Conservation (phyloP, 148 eudicot genomes). For the Oxyria digyna region DNA sequence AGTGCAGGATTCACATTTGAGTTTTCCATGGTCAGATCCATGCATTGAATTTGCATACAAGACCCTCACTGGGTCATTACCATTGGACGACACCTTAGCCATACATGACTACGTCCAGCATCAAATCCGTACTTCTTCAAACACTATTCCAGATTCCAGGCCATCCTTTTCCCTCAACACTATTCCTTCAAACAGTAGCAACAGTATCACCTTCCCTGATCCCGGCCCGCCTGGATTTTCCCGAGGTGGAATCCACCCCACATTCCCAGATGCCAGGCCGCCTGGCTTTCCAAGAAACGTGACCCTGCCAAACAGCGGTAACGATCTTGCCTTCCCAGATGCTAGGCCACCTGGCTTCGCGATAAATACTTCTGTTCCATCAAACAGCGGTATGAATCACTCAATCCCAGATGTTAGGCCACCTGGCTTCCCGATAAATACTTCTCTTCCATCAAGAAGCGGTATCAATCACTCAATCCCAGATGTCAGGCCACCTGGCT, state of each 20-base stretch:
- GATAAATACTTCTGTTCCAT: background rate
- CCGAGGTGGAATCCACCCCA: background rate
- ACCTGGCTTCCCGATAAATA: background rate
- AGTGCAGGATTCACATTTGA: constrained; percentile 16
- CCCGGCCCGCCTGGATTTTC: constrained; percentile 7
- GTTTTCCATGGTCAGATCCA: constrained; percentile 57
- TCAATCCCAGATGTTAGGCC: background rate
- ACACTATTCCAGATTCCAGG: background rate
- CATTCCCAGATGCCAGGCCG: background rate
- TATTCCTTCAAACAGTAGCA: background rate
- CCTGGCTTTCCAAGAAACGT: background rate
- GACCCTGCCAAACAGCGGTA: background rate
- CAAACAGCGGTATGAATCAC: background rate
- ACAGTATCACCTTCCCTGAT: constrained; percentile 3
- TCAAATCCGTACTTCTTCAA: constrained; percentile 22
- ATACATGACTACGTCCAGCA: constrained; percentile 36
- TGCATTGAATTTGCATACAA: constrained; percentile 73
- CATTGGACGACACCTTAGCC: constrained; percentile 44
- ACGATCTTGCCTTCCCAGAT: background rate
- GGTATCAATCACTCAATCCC: background rate
- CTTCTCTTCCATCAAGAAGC: background rate
- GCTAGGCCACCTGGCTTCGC: background rate
- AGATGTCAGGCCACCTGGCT: background rate
- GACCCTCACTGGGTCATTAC: constrained; percentile 73
- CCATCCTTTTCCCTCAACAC: constrained; percentile 7